Base-by-base conservation (phyloP, 495 filamentous ascomycete genomes). In the Apodospora peruviana region DNA sequence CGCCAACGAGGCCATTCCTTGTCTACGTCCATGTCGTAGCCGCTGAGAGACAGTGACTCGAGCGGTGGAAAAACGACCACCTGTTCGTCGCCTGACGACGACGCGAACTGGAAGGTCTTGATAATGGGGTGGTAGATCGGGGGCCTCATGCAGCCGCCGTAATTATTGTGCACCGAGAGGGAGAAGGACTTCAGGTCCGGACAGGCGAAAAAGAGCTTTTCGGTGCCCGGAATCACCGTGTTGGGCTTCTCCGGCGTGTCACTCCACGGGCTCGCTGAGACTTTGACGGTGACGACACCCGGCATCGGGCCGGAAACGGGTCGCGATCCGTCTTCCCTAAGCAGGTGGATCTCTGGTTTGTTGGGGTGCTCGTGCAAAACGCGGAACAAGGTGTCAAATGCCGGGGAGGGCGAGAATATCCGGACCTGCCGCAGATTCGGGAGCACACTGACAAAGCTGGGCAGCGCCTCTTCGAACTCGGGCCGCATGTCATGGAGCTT, bases 1-100 rank as follows among this genome's bases (percentile, higher is more conserved):
- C 44, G 44, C 44, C 44, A 47, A 35, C 37, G 29, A 2, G 44
- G 44, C 44, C 44, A 47, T 20, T 47, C 44, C 12, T 35, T n/a
- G 29, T 38, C 44, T 19, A 11, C 5, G 2, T 5, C 29, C 43
- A 36, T 35, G 18, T 36, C 4, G 32, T 47, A 47, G 2, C 44
- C 44, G n/a, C 17, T 37, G 5, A 47, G 34, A 2, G 44, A 47
- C 18, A 47, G 29, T 8, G 19, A 38, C 29, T 47, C 44, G 17
- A 47, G 44, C 44, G 44, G 44, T 16, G 44, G 44, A 21, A 47
- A 47, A 3, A 24, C 32, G 1, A 37, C 44, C 8, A 22, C 27
- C 5, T 18, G 19, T n/a, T n/a, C n/a, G n/a, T n/a, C n/a, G n/a
- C n/a, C n/a, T n/a, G n/a, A n/a, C 27, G 3, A 7, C 11, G 40